Base-by-base conservation (phyloP, 306 rosid species). In the Inga oerstediana region DNA sequence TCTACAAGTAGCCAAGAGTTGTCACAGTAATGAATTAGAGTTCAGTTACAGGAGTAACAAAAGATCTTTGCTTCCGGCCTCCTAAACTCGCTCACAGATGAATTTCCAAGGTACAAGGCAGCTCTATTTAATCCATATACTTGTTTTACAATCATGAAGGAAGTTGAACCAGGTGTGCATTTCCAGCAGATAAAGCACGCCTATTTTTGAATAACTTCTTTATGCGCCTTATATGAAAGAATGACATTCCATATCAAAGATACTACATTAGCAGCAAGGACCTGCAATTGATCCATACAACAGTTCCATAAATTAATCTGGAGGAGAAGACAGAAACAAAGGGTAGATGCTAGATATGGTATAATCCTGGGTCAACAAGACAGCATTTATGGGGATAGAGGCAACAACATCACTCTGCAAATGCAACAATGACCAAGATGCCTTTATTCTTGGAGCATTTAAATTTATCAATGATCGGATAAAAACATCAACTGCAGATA, bases 141-240 rank as follows among this genome's bases (percentile, higher is more conserved):
- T 44, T 72, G 39, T 41, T 12, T 44, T 22, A 13, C 10, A 13
- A 48, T 11, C 2, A 45, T 15, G 65, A 46, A 69, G 54, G 45
- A 22, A 75, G 54, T 78, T 74, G 54, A 70, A 64, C 14, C 32
- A 64, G 41, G 73, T 54, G n/a, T 46, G 58, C 51, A 10, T 82
- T 74, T 66, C 71, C 24, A 34, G 62, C 85, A 51, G 12, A 76
- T 76, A 43, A 71, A 86, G 70, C 81, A 58, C 79, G 87, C 93
- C 96, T 90, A 91, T 88, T 91, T 90, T 68, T 72, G 84, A 80
- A 87, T 77, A 76, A 96, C 88, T 88, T 92, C 96, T 68, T 85
- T 92, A 92, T 93, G 99, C 72, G 99, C 94, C 92, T 86, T 96
- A 72, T 88, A 96, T 54, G 98, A 96, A 83, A 96, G 97, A 84